Conservation (phyloP, 805 yeast species). For the Jamesozyma piceae region DNA sequence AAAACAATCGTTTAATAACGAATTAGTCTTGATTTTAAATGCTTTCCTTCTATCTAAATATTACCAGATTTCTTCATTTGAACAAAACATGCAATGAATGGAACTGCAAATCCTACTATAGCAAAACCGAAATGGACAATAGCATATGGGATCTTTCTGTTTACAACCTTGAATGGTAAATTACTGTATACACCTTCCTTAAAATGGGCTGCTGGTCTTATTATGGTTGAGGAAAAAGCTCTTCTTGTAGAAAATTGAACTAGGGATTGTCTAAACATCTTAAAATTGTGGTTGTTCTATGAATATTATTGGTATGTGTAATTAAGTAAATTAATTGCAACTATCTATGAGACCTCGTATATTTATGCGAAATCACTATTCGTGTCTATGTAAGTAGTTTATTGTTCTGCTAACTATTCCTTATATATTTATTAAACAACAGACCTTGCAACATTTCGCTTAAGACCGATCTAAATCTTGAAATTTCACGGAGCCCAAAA, state of each 20-base stretch:
- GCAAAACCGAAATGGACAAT: constrained; percentile 73
- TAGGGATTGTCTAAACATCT: constrained; percentile 5
- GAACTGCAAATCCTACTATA: constrained; percentile 61
- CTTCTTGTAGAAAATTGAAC: constrained; percentile 26
- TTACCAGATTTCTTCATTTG: constrained; percentile 81
- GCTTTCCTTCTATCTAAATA: constrained; percentile 5
- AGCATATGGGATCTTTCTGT: constrained; percentile 84
- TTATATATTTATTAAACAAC: neutral
- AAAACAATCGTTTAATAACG: neutral
- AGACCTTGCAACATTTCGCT: neutral
- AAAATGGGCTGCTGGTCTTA: constrained; percentile 37
- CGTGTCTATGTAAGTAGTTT: too few species aligned
- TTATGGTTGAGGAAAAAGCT: constrained; percentile 44
- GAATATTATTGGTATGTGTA: neutral
- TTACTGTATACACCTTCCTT: constrained; percentile 83
- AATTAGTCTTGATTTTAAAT: neutral
- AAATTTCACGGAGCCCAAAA: neutral
- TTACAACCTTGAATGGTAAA: constrained; percentile 88
- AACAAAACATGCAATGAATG: constrained; percentile 70
- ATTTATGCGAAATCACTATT: neutral
- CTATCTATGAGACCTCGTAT: neutral
- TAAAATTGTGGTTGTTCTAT: neutral
- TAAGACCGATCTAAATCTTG: constrained; percentile 1
- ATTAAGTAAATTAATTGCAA: neutral
- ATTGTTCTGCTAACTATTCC: neutral